These are phyloP conservation scores for Castanospermum australe DNA, from an alignment of 306 rosid genomes.

Conservation along the genomic window DNA sequence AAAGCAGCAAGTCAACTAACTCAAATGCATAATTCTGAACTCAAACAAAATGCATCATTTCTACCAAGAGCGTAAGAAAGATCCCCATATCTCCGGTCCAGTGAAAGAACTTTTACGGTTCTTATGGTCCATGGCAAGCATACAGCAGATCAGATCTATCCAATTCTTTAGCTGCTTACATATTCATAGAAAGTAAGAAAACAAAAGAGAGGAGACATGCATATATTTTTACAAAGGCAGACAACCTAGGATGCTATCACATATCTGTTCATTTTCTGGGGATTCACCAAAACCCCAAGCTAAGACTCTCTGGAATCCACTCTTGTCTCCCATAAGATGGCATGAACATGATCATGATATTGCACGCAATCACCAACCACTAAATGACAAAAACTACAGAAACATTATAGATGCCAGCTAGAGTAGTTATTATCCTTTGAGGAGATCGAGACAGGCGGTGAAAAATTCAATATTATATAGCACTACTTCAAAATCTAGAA, in stretches of 20 bases:
- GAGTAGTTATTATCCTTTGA: background rate
- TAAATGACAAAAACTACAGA: background rate
- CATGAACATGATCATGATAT: background rate
- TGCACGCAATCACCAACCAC: background rate
- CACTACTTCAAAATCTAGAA: background rate
- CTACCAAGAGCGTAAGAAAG: background rate
- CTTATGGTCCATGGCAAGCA: background rate
- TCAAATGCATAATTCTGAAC: background rate
- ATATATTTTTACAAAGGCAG: background rate
- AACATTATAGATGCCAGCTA: background rate
- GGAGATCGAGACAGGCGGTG: background rate
- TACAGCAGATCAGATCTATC: background rate
- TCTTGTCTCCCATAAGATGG: background rate
- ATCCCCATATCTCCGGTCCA: background rate
- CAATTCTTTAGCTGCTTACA: background rate
- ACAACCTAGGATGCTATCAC: background rate
- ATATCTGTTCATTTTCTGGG: background rate
- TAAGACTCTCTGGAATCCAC: background rate
- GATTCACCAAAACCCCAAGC: background rate
- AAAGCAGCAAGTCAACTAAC: background rate
- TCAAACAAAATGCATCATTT: background rate
- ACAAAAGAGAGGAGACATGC: background rate
- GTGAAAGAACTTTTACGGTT: background rate
- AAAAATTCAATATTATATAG: background rate
- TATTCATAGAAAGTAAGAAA: background rate